Conservation (phyloP, 1,284 basidiomycete species). For the Inonotus hispidus region DNA sequence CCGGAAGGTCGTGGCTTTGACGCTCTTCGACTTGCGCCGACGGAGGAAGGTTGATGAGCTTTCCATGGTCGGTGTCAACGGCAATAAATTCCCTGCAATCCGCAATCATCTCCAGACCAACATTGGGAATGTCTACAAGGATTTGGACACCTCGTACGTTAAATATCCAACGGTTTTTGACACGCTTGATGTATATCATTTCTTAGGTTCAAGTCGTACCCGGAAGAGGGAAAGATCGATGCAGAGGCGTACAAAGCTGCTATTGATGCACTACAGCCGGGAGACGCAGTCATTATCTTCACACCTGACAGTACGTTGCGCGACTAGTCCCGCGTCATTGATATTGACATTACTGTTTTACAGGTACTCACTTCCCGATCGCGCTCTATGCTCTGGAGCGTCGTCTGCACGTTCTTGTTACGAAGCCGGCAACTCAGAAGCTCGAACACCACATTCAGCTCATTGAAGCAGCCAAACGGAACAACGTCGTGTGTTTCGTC, state of each 20-base stretch:
- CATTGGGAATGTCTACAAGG: constrained; percentile 79
- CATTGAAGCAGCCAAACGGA: constrained; percentile 66
- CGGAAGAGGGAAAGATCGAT: constrained; percentile 63
- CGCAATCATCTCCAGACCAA: constrained; percentile 78
- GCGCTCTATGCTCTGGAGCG: constrained; percentile 80
- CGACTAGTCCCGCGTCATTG: no score
- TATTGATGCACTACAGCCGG: constrained; percentile 73
- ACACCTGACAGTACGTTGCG: constrained; percentile 77
- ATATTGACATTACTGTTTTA: constrained; percentile 34
- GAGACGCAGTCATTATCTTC: constrained; percentile 85
- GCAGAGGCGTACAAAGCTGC: constrained; percentile 85
- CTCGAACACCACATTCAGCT: constrained; percentile 79
- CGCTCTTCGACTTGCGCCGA: constrained; percentile 85
- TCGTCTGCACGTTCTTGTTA: constrained; percentile 84
- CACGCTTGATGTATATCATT: not conserved
- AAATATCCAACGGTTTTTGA: not conserved
- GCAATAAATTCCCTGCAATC: constrained; percentile 82
- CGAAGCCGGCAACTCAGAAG: constrained; percentile 88
- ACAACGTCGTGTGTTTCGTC: constrained; percentile 85
- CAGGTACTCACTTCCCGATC: constrained; percentile 84
- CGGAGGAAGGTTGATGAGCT: constrained; percentile 77
- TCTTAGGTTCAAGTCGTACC: constrained; percentile 72
- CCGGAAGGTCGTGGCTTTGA: constrained; percentile 78
- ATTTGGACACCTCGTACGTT: constrained; percentile 74
- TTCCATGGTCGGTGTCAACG: constrained; percentile 80